A percentile compares a stretch with the other conserved stretches of the same genome.
Evolutionary conservation across 2,329 filamentous ascomycete genomes (phyloP).

Genomic region (Aspergillus niger): DNA sequence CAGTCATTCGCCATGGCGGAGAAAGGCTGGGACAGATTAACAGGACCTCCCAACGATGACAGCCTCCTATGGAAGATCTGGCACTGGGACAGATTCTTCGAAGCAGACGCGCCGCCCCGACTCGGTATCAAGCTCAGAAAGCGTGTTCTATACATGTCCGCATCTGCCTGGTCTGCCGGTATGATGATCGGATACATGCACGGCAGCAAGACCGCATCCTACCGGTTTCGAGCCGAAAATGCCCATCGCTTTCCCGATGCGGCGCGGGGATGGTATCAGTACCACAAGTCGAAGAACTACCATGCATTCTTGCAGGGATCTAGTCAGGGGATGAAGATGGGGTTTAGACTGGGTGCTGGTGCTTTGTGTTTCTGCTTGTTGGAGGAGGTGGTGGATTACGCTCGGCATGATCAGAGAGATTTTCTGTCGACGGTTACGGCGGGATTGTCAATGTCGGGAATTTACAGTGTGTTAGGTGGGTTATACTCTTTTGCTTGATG

Average conservation of each 20-base stretch:
- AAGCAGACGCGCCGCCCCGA: constrained; percentile 43
- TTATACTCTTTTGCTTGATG: constrained; percentile 20
- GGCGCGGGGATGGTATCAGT: constrained; percentile 92
- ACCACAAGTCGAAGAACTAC: constrained; percentile 98
- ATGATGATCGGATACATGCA: constrained; percentile 70
- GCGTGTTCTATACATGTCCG: constrained; percentile 66
- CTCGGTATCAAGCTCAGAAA: constrained; percentile 65
- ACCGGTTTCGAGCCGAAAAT: constrained; percentile 93
- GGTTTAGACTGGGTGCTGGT: constrained; percentile 69
- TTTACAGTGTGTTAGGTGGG: constrained; percentile 84
- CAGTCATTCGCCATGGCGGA: neutral
- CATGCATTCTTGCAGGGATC: constrained; percentile 73
- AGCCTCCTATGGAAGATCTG: constrained; percentile 30
- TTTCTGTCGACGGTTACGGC: constrained; percentile 79
- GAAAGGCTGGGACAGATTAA: too few relatives aligned
- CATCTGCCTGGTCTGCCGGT: constrained; percentile 68
- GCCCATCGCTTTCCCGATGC: constrained; percentile 86
- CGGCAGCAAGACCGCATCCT: constrained; percentile 70
- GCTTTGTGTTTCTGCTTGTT: constrained; percentile 74
- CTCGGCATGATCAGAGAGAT: constrained; percentile 62
- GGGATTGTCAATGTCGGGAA: constrained; percentile 78
- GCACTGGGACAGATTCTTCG: constrained; percentile 42
- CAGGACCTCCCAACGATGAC: neutral
- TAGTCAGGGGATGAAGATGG: constrained; percentile 76
- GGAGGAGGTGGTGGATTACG: constrained; percentile 82